Evolutionary conservation across 169 alveolate genomes (phyloP).

Genomic region (Hepatocystis sp.): DNA sequence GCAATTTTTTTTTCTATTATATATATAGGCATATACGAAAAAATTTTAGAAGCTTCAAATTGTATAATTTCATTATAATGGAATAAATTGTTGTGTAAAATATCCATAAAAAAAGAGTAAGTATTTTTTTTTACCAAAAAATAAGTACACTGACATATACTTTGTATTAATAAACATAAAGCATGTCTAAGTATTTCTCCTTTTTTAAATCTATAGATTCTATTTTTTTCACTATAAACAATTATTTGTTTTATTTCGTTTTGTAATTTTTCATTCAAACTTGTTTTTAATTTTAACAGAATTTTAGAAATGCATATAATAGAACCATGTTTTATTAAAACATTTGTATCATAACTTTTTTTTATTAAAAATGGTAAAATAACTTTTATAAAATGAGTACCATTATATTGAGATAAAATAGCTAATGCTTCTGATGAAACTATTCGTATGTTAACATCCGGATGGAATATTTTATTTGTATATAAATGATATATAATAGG

Average conservation of each 20-base stretch:
- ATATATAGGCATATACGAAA: constrained; percentile 63
- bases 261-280: constrained; percentile 54
- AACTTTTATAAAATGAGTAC: constrained; percentile 30
- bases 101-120: constrained; percentile 32
- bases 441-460: constrained; percentile 41
- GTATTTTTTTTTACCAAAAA: constrained; percentile 57
- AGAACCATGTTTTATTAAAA: constrained; percentile 49
- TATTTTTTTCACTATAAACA: constrained; percentile 48
- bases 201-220: constrained; percentile 52
- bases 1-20: constrained; percentile 2
- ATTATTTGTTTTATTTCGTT: constrained; percentile 59
- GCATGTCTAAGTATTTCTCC: constrained; percentile 74
- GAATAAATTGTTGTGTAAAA: constrained; percentile 59
- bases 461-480: constrained; percentile 47
- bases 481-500: constrained; percentile 70
- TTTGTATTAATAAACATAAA: constrained; percentile 60
- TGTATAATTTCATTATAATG: constrained; percentile 75
- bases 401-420: constrained; percentile 13
- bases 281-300: constrained; percentile 25
- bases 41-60: constrained; percentile 68
- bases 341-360: constrained; percentile 70
- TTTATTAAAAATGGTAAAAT: constrained; percentile 71
- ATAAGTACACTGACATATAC: constrained; percentile 65
- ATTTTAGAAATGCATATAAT: constrained; percentile 62
- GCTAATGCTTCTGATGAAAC: constrained; percentile 63